phyloP scores from a whole-genome alignment of 2,329 filamentous ascomycete species.

The Thielaviopsis punctulata region DNA sequence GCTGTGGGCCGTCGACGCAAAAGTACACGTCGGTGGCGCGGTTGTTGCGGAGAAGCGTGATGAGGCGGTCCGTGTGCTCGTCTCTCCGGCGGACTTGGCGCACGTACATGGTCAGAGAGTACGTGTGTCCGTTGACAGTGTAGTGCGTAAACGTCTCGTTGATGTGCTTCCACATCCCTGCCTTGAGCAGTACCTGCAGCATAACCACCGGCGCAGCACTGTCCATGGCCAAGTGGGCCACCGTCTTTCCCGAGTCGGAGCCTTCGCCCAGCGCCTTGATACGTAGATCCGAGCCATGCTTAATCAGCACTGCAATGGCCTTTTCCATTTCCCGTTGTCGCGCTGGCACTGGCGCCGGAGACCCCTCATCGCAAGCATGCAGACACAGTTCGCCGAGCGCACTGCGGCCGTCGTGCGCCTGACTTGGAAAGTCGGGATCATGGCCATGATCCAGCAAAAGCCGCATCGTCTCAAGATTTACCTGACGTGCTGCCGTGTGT shows the following conservation, averaged over 20 bases:
- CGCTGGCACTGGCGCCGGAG: slow-evolving; percentile 26
- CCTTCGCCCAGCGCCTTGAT: slow-evolving; percentile 30
- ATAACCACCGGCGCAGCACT: slow-evolving; percentile 35
- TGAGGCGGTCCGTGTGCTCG: slow-evolving; percentile 18
- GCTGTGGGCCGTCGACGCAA: slow-evolving; percentile 34
- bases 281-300: slow-evolving; percentile 37
- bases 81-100: slow-evolving; percentile 23
- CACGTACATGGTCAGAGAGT: slow-evolving; percentile 49
- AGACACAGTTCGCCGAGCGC: slow-evolving; percentile 47
- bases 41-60: slow-evolving; percentile 33
- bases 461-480: slow-evolving; percentile 38
- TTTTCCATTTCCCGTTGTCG: slow-evolving; percentile 38
- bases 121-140: slow-evolving; percentile 34
- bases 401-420: slow-evolving; percentile 42
- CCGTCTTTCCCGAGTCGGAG: slow-evolving; percentile 26
- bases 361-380: slow-evolving; percentile 28
- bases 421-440: slow-evolving; percentile 46
- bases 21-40: slow-evolving; percentile 37
- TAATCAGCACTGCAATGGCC: slow-evolving; percentile 37
- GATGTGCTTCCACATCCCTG: slow-evolving; percentile 46
- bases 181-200: slow-evolving; percentile 41
- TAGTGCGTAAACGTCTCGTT: slow-evolving; percentile 43
- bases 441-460: slow-evolving; percentile 42
- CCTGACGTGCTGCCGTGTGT: slow-evolving; percentile 43
- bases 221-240: slow-evolving; percentile 43